Evolutionary conservation across 306 rosid species (phyloP).

Genomic region (Arachis hypogaea): DNA sequence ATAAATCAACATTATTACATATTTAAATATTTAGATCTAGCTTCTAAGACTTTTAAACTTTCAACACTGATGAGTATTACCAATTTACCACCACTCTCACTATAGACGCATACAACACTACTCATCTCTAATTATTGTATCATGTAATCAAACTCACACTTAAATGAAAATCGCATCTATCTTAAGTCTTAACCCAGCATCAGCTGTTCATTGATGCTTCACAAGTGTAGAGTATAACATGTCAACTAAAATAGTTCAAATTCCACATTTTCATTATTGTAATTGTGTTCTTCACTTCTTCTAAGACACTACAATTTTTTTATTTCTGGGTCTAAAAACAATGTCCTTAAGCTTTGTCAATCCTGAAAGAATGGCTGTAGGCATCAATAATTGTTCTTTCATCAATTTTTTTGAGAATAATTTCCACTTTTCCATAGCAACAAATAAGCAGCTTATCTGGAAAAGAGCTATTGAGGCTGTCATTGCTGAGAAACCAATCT

Average conservation of each 20-base stretch:
- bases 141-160: neutral
- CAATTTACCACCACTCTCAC: neutral
- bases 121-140: neutral
- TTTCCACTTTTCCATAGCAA: constrained; percentile 7
- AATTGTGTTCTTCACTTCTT: constrained; percentile 4
- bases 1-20: no score
- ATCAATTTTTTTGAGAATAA: constrained; percentile 1
- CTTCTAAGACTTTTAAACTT: constrained; percentile 3
- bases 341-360: constrained; percentile 2
- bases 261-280: neutral
- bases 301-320: neutral
- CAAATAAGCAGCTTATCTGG: neutral
- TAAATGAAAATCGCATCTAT: neutral
- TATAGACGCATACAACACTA: neutral
- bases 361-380: neutral
- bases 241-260: constrained; percentile 23
- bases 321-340: neutral
- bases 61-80: neutral
- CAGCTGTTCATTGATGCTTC: constrained; percentile 21
- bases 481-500: constrained; percentile 4
- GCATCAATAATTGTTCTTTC: constrained; percentile 14
- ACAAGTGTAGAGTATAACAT: constrained; percentile 18
- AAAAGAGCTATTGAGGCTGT: neutral
- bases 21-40: neutral
- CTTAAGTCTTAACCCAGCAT: constrained; percentile 3